Conservation (phyloP, 2,329 filamentous ascomycete genomes). For the Hymenoscyphus linearis region DNA sequence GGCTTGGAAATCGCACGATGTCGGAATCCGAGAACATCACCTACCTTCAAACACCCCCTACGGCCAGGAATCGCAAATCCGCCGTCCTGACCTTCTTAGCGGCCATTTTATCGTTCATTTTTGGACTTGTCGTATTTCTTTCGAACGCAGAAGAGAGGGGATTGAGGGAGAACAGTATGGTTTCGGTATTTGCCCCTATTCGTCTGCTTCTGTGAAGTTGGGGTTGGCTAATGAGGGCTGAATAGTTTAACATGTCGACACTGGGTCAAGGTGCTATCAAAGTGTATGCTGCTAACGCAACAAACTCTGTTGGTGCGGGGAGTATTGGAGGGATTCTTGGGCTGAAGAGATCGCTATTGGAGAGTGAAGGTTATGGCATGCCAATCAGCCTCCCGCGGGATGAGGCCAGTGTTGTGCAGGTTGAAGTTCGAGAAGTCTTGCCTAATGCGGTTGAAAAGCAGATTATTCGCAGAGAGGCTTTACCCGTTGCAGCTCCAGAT, state of each 20-base stretch:
- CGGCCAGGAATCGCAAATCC: background rate
- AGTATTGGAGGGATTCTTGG: background rate
- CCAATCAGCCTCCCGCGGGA: background rate
- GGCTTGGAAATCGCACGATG: background rate
- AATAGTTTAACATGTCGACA: slow-evolving; percentile 18
- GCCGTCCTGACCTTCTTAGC: background rate
- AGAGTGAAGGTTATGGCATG: background rate
- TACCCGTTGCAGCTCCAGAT: background rate
- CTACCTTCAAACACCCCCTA: background rate
- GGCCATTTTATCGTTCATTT: background rate
- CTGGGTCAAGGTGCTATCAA: slow-evolving; percentile 18
- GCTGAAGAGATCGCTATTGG: background rate
- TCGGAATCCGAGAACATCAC: background rate
- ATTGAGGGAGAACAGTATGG: background rate
- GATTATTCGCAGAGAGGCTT: background rate
- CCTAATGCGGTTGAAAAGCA: background rate
- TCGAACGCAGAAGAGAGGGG: background rate
- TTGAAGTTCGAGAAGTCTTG: background rate
- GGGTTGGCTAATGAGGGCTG: background rate
- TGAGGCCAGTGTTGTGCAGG: background rate
- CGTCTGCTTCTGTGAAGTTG: background rate
- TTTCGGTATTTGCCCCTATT: background rate
- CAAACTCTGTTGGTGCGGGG: slow-evolving; percentile 1
- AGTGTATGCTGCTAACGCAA: slow-evolving; percentile 5
- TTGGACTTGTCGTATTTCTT: background rate